Base-by-base conservation (phyloP, 2,329 filamentous ascomycete genomes). In the Nemania bipapillata region DNA sequence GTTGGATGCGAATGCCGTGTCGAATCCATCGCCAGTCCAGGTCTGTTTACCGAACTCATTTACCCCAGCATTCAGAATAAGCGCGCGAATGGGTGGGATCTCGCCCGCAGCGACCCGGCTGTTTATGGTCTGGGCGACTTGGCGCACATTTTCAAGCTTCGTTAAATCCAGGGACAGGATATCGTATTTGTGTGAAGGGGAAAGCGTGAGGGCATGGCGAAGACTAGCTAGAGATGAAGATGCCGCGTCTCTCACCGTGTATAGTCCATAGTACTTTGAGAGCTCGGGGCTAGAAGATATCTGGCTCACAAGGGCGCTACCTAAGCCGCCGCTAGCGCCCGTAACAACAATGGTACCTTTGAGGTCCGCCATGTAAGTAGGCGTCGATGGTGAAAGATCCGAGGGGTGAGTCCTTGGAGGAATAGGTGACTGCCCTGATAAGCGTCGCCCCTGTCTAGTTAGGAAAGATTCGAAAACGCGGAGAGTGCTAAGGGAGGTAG, bases 41-140 rank as follows among this genome's bases (percentile, higher is more conserved):
- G 63, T 35, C 65, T 77, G 75, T n/a, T 65, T 53, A 7, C 35
- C 57, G 24, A 71, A 71, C 2, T 79, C 76, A 37, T 74, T 69
- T 64, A 64, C 76, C 3, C 71, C 78, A 2, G 77, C 77, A 52
- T 75, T 78, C 11, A 84, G 77, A 12, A 83, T 77, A 4, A 84
- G 74, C 0, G 77, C 80, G n/a, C 76, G 77, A 62, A 84, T 82
- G 0, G 76, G 81, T 7, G 81, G 80, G 37, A 83, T 72, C 1
- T 78, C 72, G 24, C 60, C 68, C 9, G 32, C 53, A n/a, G n/a
- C n/a, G n/a, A n/a, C n/a, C n/a, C n/a, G n/a, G n/a, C n/a, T n/a
- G n/a, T n/a, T n/a, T n/a, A 72, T 71, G 2, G 2, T n/a, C 0
- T 45, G 32, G 2, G 70, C 72, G 8, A 50, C 60, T n/a, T 65